These are phyloP conservation scores for Vigna trinervia DNA, from an alignment of 306 rosid genomes.

Conservation along the genomic window DNA sequence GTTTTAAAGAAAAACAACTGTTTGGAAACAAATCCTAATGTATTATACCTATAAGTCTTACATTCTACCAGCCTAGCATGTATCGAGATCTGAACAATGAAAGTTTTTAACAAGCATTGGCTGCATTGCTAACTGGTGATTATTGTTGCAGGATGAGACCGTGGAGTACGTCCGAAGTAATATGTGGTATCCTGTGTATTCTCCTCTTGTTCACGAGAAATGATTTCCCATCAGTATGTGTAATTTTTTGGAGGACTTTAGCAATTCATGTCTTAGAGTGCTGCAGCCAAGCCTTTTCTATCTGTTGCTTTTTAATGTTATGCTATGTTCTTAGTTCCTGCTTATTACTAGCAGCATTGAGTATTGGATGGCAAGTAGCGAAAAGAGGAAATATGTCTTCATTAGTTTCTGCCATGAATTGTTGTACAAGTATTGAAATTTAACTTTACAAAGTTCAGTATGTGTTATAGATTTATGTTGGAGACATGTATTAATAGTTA, in stretches of 20 bases:
- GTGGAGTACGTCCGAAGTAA: constrained; percentile 63
- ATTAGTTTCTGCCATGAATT: constrained; percentile 11
- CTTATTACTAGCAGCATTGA: constrained; percentile 12
- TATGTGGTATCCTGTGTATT: constrained; percentile 92
- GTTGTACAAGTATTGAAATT: constrained; percentile 28
- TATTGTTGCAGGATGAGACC: constrained; percentile 74
- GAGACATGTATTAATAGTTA: not conserved
- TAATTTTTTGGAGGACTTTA: constrained; percentile 10
- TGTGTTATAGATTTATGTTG: constrained; percentile 5
- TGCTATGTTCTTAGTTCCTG: constrained; percentile 29
- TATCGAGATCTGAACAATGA: constrained; percentile 20
- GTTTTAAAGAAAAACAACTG: too few species aligned
- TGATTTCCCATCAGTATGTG: constrained; percentile 37
- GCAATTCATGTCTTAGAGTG: constrained; percentile 24
- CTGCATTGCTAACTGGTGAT: constrained; percentile 4
- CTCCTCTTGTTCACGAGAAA: constrained; percentile 90
- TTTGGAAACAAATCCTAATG: too few species aligned
- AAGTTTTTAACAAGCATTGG: not conserved
- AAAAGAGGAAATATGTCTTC: constrained; percentile 16
- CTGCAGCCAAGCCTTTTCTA: constrained; percentile 39
- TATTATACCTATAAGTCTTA: constrained; percentile 9
- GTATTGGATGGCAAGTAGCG: constrained; percentile 29
- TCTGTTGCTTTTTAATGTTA: constrained; percentile 30
- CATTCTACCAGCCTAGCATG: constrained; percentile 2
- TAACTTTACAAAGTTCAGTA: constrained; percentile 10